Percentiles rank a stretch among this genome's conserved stretches.
Evolutionary conservation across 1,284 basidiomycete genomes (phyloP).

Genomic region (Mycena citricolor): DNA sequence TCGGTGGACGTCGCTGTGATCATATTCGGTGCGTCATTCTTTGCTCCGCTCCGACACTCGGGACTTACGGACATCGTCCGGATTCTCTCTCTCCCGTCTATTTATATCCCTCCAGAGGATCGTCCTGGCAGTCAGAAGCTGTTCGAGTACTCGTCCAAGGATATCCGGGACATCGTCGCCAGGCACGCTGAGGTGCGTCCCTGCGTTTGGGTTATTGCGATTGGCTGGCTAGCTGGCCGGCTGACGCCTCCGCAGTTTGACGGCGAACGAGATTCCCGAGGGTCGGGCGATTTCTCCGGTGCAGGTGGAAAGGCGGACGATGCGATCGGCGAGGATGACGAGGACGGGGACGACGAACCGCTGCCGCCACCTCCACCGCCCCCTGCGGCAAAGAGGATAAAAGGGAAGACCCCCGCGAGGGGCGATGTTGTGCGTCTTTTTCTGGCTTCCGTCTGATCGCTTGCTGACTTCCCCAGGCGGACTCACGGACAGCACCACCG

Average conservation of each 20-base stretch:
- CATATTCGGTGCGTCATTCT: slow-evolving; percentile 50
- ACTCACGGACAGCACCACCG: slow-evolving; percentile 2
- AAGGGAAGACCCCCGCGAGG: slow-evolving; percentile 11
- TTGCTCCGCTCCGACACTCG: too few relatives aligned
- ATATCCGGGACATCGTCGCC: slow-evolving; percentile 47
- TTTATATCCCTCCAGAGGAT: slow-evolving; percentile 36
- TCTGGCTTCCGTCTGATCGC: not conserved
- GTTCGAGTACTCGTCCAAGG: slow-evolving; percentile 58
- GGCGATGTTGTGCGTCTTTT: slow-evolving; percentile 16
- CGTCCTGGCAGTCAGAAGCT: slow-evolving; percentile 55
- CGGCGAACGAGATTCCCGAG: slow-evolving; percentile 48
- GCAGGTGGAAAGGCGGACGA: slow-evolving; percentile 33
- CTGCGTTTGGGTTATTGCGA: not conserved
- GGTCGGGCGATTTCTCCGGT: slow-evolving; percentile 43
- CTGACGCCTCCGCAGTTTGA: slow-evolving; percentile 40
- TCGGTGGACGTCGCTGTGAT: slow-evolving; percentile 71
- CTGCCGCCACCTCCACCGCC: slow-evolving; percentile 3
- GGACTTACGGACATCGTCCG: too few relatives aligned
- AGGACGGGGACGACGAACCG: slow-evolving; percentile 39
- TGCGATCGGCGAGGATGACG: slow-evolving; percentile 42
- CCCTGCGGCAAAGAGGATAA: slow-evolving; percentile 11
- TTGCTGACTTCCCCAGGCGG: slow-evolving; percentile 6
- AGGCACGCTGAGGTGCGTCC: slow-evolving; percentile 46
- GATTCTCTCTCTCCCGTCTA: slow-evolving; percentile 9
- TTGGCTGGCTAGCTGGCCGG: slow-evolving; percentile 2